These are phyloP conservation scores for Dicorynia guianensis DNA, from an alignment of 306 rosid species.

Conservation along the genomic window DNA sequence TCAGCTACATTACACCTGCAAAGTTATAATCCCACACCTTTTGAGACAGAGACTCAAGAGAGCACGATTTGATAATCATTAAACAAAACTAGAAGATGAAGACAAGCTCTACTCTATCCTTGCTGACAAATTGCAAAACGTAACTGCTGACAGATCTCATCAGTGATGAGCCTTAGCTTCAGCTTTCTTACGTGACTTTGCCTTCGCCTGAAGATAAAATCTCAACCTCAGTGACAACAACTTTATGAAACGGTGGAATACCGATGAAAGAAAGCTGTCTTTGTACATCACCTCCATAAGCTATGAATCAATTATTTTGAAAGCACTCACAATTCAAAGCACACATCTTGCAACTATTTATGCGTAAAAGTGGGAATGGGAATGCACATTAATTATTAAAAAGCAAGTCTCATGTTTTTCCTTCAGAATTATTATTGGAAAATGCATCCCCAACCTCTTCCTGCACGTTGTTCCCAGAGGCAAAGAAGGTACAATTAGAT, in stretches of 20 bases:
- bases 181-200: conserved; percentile 54
- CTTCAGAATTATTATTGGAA: background rate
- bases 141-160: background rate
- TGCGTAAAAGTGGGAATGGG: too few relatives aligned
- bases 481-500: background rate
- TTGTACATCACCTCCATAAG: too few relatives aligned
- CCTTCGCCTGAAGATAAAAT: conserved; percentile 46
- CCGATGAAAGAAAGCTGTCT: too few relatives aligned
- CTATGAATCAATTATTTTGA: background rate
- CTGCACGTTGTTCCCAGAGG: background rate
- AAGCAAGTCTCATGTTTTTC: background rate
- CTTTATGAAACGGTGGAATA: too few relatives aligned
- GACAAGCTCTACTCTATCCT: background rate
- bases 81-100: background rate
- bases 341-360: background rate
- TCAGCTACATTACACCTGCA: background rate
- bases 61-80: background rate
- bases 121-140: background rate
- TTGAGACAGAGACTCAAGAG: background rate
- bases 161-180: conserved; percentile 51
- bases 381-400: background rate
- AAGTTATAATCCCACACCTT: background rate
- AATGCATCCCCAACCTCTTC: background rate
- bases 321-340: background rate
- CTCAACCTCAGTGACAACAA: background rate